phyloP scores from a whole-genome alignment of 2,329 filamentous ascomycete genomes.

The Hymenoscyphus occultus region DNA sequence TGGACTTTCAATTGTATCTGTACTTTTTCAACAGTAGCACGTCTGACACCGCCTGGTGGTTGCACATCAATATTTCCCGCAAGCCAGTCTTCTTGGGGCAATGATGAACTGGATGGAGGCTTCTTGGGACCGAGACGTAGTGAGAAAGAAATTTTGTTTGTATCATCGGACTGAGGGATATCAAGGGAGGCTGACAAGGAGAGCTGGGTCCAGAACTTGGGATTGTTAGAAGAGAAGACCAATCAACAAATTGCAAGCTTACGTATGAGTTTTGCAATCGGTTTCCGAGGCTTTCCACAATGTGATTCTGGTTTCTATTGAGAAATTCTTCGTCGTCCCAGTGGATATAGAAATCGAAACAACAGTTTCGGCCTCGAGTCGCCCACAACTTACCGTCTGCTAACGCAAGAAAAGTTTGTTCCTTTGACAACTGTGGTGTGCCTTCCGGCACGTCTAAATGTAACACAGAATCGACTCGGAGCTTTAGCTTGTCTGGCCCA shows the following conservation, averaged over 20 bases:
- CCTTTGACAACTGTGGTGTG: constrained; percentile 3
- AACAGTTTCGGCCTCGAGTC: constrained; percentile 22
- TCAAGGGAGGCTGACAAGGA: constrained; percentile 26
- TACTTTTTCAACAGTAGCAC: constrained; percentile 24
- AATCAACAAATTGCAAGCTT: constrained; percentile 4
- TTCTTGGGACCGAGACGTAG: constrained; percentile 24
- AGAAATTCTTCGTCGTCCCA: constrained; percentile 23
- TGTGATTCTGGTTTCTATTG: neutral
- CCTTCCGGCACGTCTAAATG: constrained; percentile 13
- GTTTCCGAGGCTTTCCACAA: constrained; percentile 22
- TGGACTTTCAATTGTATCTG: constrained; percentile 27
- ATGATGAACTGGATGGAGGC: constrained; percentile 5
- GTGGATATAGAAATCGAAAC: constrained; percentile 23
- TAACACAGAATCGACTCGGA: constrained; percentile 17
- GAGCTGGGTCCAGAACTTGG: constrained; percentile 31
- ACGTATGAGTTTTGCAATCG: constrained; percentile 27
- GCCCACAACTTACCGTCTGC: constrained; percentile 29
- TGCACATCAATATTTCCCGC: constrained; percentile 20
- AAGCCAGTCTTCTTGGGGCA: constrained; percentile 14
- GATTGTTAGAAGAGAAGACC: constrained; percentile 13
- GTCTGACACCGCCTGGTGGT: constrained; percentile 21
- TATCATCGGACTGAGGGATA: neutral
- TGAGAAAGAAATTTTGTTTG: constrained; percentile 15
- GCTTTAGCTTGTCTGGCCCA: constrained; percentile 17
- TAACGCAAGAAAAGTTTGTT: constrained; percentile 19